Percentiles rank a stretch among this genome's conserved stretches.
These are phyloP conservation scores for Fusarium albosuccineum DNA, from an alignment of 2,329 filamentous ascomycete genomes.

Conservation along the genomic window DNA sequence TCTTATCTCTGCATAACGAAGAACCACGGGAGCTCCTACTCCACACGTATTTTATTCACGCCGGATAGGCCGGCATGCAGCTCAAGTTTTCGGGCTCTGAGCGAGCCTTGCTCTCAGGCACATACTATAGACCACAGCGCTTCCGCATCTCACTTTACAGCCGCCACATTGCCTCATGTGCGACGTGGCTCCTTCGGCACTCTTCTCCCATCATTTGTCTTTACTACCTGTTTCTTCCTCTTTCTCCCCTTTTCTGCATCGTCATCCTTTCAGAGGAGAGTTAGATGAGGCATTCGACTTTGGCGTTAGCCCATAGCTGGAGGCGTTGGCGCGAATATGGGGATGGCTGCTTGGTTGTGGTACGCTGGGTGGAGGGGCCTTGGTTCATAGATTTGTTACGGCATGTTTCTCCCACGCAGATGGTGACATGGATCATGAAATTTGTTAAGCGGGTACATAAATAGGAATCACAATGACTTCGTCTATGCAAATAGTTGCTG, in stretches of 20 bases:
- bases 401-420: constrained; percentile 36
- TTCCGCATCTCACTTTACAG: constrained; percentile 9
- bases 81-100: constrained; percentile 11
- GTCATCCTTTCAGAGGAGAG: constrained; percentile 26
- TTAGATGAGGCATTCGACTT: constrained; percentile 30
- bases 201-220: constrained; percentile 20
- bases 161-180: background rate
- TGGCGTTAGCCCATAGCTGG: constrained; percentile 36
- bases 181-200: constrained; percentile 7
- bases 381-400: constrained; percentile 44
- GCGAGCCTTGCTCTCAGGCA: constrained; percentile 17
- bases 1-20: background rate
- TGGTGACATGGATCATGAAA: constrained; percentile 37
- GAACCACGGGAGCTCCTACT: background rate
- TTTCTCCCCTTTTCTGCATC: constrained; percentile 24
- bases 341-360: constrained; percentile 23
- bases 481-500: no score
- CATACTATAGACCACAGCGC: constrained; percentile 20
- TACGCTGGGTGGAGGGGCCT: constrained; percentile 29
- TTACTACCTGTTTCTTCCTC: constrained; percentile 28
- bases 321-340: constrained; percentile 40
- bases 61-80: constrained; percentile 11
- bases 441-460: constrained; percentile 35
- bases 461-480: constrained; percentile 15
- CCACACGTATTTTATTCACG: background rate